phyloP scores from a whole-genome alignment of 2,329 filamentous ascomycete species.

The Hypoxylon sp. region DNA sequence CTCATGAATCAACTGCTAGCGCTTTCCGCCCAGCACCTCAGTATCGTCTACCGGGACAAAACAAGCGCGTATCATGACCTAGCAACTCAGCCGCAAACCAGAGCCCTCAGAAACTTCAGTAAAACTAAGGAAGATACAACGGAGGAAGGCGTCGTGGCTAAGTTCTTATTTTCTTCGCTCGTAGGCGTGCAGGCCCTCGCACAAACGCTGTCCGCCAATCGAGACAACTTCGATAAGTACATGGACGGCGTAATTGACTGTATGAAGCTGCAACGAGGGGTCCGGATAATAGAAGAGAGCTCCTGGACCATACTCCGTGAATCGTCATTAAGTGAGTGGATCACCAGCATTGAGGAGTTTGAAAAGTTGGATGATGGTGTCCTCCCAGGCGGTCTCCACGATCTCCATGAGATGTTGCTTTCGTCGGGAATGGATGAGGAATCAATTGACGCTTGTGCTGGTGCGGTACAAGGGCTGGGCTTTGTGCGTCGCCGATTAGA shows the following conservation, averaged over 20 bases:
- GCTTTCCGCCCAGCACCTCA: slow-evolving; percentile 12
- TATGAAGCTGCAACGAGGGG: slow-evolving; percentile 6
- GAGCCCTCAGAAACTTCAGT: neutral
- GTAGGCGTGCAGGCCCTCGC: neutral
- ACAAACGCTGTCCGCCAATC: neutral
- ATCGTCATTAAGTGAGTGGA: neutral
- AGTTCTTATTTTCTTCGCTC: neutral
- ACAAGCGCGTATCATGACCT: neutral
- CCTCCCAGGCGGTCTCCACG: neutral
- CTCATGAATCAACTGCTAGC: slow-evolving; percentile 23
- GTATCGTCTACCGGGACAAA: neutral
- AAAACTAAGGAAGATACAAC: neutral
- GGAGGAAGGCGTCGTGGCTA: neutral
- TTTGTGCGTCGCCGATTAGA: neutral
- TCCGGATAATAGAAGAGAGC: neutral
- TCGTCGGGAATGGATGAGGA: neutral
- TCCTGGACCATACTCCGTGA: neutral
- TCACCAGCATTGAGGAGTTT: neutral
- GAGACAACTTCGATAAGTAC: neutral
- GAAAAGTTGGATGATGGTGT: neutral
- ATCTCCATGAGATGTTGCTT: neutral
- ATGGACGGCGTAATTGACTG: neutral
- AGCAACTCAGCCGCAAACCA: neutral
- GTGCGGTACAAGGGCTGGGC: neutral
- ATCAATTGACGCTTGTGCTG: neutral